Evolutionary conservation across 2,329 filamentous ascomycete species (phyloP), one percentile per base, ranked within the genome.

Genomic region (Chaetomium strumarium): DNA sequence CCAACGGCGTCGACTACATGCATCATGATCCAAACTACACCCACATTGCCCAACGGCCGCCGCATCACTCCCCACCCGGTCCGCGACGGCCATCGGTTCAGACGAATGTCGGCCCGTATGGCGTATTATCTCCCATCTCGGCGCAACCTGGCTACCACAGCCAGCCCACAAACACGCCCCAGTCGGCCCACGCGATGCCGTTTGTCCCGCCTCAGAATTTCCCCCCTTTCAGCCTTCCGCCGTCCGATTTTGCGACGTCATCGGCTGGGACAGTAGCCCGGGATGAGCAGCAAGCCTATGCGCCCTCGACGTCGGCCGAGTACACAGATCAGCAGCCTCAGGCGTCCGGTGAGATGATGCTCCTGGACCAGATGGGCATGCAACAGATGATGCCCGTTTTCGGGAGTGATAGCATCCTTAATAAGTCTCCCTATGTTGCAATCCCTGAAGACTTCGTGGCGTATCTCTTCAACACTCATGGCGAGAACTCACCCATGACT

Each of bases 371-470:
- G 55, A 83, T 85, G 77, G 70, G 78, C 40, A 77, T 78, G 64
- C 75, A 77, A 14, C 84, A 82, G 52, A 83, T 87, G 5, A 88
- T 95, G 61, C 90, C 92, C 0, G 85, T 96, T 24, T 96, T 96
- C 68, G 90, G 90, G 14, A 84, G 80, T 24, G 90, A 95, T 62
- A 85, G 82, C 16, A 84, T 89, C 55, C 63, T 81, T 38, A 91
- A 88, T 61, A 88, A 92, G 52, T 95, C 90, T 2, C 90, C 92
- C 0, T 92, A 92, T 65, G 77, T 79, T 4, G 85, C 86, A 9
- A 87, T 95, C 73, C 86, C 88, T 0, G 89, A 95, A 64, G 90
- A 95, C 64, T 93, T 93, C 63, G 85, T 91, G 58, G 84, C 86
- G 5, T 95, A 87, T 75, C 70, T 95, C 24, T 95, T 95, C 70